Evolutionary conservation across 345 rosid species (phyloP).

Genomic region (Crucihimalaya himalaica): DNA sequence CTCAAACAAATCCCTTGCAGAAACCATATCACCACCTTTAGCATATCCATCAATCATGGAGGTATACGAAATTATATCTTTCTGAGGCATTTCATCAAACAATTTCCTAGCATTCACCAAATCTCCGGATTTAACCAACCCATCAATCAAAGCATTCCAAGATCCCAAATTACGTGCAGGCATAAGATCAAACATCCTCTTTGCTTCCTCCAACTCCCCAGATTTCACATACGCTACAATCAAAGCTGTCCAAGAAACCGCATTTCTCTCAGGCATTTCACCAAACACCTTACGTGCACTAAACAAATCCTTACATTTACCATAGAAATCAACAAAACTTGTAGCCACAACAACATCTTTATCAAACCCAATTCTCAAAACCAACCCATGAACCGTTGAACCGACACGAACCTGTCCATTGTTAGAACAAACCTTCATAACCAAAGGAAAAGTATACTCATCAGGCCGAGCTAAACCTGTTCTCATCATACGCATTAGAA

Average conservation of each 20-base stretch:
- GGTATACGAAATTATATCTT: constrained; percentile 73
- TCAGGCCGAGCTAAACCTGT: constrained; percentile 47
- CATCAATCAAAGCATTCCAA: constrained; percentile 67
- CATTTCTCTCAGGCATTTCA: constrained; percentile 55
- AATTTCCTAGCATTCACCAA: constrained; percentile 54
- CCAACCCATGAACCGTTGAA: constrained; percentile 56
- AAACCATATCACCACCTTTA: constrained; percentile 54
- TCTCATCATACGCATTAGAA: constrained; percentile 59
- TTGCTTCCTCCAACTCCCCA: constrained; percentile 56
- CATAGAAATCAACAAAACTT: constrained; percentile 64
- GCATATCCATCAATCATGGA: constrained; percentile 76
- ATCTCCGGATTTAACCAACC: constrained; percentile 58
- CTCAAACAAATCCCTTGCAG: constrained; percentile 58
- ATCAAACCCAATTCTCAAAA: constrained; percentile 45
- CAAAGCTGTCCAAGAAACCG: constrained; percentile 82
- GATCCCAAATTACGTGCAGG: constrained; percentile 56
- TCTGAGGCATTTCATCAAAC: constrained; percentile 67
- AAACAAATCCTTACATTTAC: constrained; percentile 53
- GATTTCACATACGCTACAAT: constrained; percentile 53
- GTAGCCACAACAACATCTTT: constrained; percentile 60
- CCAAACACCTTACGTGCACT: constrained; percentile 66
- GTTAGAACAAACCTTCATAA: constrained; percentile 57
- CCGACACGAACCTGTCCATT: constrained; percentile 48
- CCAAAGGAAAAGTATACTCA: constrained; percentile 52
- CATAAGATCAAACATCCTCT: constrained; percentile 53